A percentile compares a stretch with the other conserved stretches of the same genome.
Conservation (phyloP, 768 basidiomycete genomes). For the Infundibulicybe gibba region DNA sequence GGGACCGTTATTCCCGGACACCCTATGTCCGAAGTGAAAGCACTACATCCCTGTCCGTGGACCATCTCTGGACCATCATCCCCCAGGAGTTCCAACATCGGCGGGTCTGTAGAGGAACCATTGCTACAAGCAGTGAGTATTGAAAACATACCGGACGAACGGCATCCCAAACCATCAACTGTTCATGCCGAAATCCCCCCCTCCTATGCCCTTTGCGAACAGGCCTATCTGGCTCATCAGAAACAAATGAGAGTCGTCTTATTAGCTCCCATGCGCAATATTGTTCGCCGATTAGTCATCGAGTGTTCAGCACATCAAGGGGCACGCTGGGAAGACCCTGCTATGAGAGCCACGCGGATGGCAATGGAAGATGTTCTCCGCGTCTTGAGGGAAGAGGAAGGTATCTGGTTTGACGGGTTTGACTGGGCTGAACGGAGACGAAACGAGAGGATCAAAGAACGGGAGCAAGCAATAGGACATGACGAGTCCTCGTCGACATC, state of each 20-base stretch:
- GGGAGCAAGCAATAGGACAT: conserved; percentile 20
- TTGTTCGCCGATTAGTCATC: conserved; percentile 63
- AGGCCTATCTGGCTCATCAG: conserved; percentile 54
- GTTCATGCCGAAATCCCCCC: conserved; percentile 55
- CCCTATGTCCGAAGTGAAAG: conserved; percentile 25
- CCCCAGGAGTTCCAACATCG: conserved; percentile 8
- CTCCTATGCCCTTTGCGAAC: conserved; percentile 59
- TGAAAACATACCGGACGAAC: conserved; percentile 6
- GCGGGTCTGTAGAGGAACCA: conserved; percentile 18
- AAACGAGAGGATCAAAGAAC: conserved; percentile 29
- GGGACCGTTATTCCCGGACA: conserved; percentile 33
- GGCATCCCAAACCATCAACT: conserved; percentile 47
- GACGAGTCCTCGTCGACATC: conserved; percentile 34
- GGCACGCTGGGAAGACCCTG: conserved; percentile 45
- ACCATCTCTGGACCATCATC: conserved; percentile 26
- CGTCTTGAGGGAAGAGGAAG: conserved; percentile 56
- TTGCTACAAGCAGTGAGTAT: too few species aligned
- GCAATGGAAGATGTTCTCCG: conserved; percentile 54
- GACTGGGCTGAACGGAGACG: conserved; percentile 58
- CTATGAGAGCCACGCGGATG: conserved; percentile 52
- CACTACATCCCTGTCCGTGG: conserved; percentile 66
- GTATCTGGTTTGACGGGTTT: conserved; percentile 70
- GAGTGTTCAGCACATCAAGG: conserved; percentile 45
- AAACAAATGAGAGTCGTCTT: conserved; percentile 59
- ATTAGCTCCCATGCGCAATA: conserved; percentile 62